These are phyloP conservation scores for Furcasterigmium sp. DNA, from an alignment of 2,329 filamentous ascomycete genomes.

Conservation along the genomic window DNA sequence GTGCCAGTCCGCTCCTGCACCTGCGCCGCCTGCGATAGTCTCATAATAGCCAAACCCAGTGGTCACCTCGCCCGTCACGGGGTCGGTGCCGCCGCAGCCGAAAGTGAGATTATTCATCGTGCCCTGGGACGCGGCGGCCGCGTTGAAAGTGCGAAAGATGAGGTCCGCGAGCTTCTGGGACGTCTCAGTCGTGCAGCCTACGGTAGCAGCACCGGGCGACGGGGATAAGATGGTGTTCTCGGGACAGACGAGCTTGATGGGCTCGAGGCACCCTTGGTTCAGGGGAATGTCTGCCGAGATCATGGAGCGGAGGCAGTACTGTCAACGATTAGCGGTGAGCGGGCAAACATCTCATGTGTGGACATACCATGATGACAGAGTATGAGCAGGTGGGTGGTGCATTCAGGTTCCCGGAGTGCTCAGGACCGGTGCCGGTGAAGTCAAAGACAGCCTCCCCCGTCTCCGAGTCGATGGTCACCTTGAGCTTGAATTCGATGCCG, in stretches of 20 bases:
- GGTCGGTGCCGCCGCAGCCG: constrained; percentile 67
- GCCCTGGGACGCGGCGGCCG: constrained; percentile 74
- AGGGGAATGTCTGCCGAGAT: constrained; percentile 79
- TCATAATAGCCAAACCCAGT: constrained; percentile 81
- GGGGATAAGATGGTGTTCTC: constrained; percentile 69
- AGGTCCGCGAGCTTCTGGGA: constrained; percentile 79
- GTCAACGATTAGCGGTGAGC: constrained; percentile 6
- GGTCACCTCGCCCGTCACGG: constrained; percentile 41
- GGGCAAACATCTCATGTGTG: too few species aligned
- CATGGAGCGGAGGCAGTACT: constrained; percentile 72
- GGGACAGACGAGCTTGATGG: constrained; percentile 70
- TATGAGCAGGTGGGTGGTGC: constrained; percentile 22
- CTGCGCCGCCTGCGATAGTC: constrained; percentile 73
- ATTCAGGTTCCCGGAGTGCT: constrained; percentile 23
- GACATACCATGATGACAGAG: constrained; percentile 18
- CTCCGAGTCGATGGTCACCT: constrained; percentile 47
- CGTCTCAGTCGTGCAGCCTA: constrained; percentile 78
- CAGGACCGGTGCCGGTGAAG: constrained; percentile 47
- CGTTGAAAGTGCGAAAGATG: constrained; percentile 73
- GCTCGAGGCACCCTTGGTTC: constrained; percentile 78
- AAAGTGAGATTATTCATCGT: constrained; percentile 85
- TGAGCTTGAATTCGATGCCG: constrained; percentile 19
- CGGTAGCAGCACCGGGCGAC: constrained; percentile 71
- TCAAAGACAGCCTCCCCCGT: constrained; percentile 65
- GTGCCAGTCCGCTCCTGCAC: constrained; percentile 67